phyloP scores from a whole-genome alignment of 495 filamentous ascomycete species.

The Rusavskia elegans region DNA sequence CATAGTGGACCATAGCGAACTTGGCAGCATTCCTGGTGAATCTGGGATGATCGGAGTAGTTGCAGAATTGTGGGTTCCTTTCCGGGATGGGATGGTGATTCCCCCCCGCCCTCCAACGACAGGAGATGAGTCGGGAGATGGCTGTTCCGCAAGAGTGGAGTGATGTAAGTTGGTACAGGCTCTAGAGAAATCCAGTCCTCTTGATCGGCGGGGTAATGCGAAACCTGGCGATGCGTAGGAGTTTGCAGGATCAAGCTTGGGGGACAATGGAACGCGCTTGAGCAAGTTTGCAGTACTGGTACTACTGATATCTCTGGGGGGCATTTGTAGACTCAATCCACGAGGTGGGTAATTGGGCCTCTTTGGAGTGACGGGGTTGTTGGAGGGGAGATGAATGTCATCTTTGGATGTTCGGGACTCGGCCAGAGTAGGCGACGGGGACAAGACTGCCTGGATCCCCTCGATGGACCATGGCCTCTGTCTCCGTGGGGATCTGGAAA shows the following conservation, averaged over 20 bases:
- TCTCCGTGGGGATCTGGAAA: slow-evolving; percentile 15
- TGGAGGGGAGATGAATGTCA: slow-evolving; percentile 48
- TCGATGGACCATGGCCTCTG: slow-evolving; percentile 34
- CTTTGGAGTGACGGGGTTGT: slow-evolving; percentile 43
- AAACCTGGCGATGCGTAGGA: slow-evolving; percentile 74
- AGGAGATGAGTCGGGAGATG: slow-evolving; percentile 88
- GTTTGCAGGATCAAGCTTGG: slow-evolving; percentile 67
- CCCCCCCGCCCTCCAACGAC: slow-evolving; percentile 63
- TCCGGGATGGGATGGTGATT: slow-evolving; percentile 58
- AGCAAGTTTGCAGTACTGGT: slow-evolving; percentile 37
- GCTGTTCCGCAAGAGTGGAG: slow-evolving; percentile 75
- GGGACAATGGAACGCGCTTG: slow-evolving; percentile 60
- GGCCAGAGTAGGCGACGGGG: slow-evolving; percentile 50
- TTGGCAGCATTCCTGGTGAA: slow-evolving; percentile 25
- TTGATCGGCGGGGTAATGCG: slow-evolving; percentile 69
- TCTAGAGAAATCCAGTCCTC: slow-evolving; percentile 82
- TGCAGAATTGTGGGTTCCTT: slow-evolving; percentile 21
- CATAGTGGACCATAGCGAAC: slow-evolving; percentile 27
- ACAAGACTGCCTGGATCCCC: slow-evolving; percentile 35
- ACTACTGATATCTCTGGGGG: slow-evolving; percentile 35
- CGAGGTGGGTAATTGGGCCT: slow-evolving; percentile 41
- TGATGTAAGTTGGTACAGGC: slow-evolving; percentile 93
- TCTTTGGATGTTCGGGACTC: slow-evolving; percentile 56
- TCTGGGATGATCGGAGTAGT: slow-evolving; percentile 25
- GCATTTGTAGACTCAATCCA: slow-evolving; percentile 61